Conservation (phyloP, 305 asterid species). For the Fraxinus latifolia region DNA sequence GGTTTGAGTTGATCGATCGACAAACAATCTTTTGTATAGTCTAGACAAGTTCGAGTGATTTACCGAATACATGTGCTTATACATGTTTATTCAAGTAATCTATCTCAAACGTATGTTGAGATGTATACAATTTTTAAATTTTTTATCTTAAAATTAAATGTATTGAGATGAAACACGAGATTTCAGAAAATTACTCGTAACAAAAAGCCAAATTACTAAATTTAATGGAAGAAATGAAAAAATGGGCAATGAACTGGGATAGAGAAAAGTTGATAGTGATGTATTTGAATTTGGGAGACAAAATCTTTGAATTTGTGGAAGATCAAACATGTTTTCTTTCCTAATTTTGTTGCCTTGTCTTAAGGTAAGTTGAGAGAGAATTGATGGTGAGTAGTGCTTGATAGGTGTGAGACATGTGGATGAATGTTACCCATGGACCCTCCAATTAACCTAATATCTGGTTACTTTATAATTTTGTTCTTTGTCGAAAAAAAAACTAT, state of each 20-base stretch:
- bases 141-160: neutral
- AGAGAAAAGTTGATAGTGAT: slow-evolving; percentile 18
- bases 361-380: neutral
- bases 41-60: neutral
- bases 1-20: neutral
- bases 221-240: neutral
- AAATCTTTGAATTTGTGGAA: slow-evolving; percentile 29
- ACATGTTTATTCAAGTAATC: neutral
- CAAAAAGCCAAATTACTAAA: neutral
- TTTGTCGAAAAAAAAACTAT: neutral
- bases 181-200: neutral
- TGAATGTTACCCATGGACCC: neutral
- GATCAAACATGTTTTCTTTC: slow-evolving; percentile 7
- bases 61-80: neutral
- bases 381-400: neutral
- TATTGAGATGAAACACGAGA: neutral
- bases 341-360: neutral
- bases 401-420: neutral
- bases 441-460: neutral
- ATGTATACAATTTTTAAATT: neutral
- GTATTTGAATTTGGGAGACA: slow-evolving; percentile 28
- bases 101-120: neutral
- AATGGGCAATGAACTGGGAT: neutral
- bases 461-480: neutral
- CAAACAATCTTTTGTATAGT: neutral